Base-by-base conservation (phyloP, 2,329 filamentous ascomycete species). In the Mycosphaerella sp. region DNA sequence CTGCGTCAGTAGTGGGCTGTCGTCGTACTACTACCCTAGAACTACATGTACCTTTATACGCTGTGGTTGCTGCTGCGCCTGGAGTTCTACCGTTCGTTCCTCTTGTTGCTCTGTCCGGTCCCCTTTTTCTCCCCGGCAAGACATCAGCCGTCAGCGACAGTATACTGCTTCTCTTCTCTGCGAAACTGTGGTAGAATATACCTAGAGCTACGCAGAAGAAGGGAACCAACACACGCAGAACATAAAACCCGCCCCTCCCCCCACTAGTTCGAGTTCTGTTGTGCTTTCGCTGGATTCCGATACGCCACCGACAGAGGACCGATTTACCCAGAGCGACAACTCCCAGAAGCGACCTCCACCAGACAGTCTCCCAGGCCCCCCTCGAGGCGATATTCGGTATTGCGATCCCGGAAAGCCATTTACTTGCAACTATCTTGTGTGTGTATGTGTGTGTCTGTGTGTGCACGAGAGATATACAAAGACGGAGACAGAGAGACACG, bases 1-100 rank as follows among this genome's bases (percentile, higher is more conserved):
- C 41, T 32, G 41, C 25, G 25, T 27, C n/a, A n/a, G n/a, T 25
- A 30, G 41, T 13, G n/a, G 47, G 27, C 21, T 28, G 47, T 21
- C 47, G 51, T n/a, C n/a, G n/a, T n/a, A n/a, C n/a, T 53, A 53
- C 51, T 53, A 49, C 49, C 44, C 44, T 45, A 49, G 49, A 53
- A 41, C 28, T 41, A 43, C 49, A 45, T 25, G 51, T 41, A 45
- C 45, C 46, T n/a, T n/a, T n/a, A n/a, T n/a, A n/a, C n/a, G n/a
- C n/a, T n/a, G n/a, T n/a, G n/a, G n/a, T n/a, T n/a, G n/a, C n/a
- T n/a, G n/a, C n/a, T n/a, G n/a, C n/a, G n/a, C n/a, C n/a, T n/a
- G n/a, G n/a, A n/a, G n/a, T n/a, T n/a, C n/a, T n/a, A n/a, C n/a
- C n/a, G n/a, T n/a, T n/a, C n/a, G n/a, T n/a, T n/a, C n/a, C n/a